Evolutionary conservation across 495 filamentous ascomycete species (phyloP), one percentile per base, ranked within the genome.

Genomic region (Neurospora discreta): DNA sequence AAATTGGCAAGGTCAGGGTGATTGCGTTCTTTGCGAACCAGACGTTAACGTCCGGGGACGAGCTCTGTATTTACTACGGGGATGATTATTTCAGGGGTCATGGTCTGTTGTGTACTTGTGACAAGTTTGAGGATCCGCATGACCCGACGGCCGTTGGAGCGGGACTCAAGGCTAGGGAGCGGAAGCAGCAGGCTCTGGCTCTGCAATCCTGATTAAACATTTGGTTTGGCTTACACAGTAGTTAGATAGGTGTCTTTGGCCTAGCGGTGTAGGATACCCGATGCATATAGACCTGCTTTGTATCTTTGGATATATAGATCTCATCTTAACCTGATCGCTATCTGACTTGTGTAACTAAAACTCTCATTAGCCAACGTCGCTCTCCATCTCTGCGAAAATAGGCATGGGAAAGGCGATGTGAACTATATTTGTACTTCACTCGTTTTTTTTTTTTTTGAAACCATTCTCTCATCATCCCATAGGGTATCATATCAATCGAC

Each of bases 61-160:
- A 79, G 71, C 41, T 79, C 16, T 68, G 71, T n/a, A 71, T 79
- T 20, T 43, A 30, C 7, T 78, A 79, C 38, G 76, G 76, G 3
- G 23, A n/a, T 11, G 44, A 60, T 0, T 79, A 77, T 43, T 79
- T 79, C 46, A 60, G 8, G 9, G 69, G 69, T 15, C 38, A 70
- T 39, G 60, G 9, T 16, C 30, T 71, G 15, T 4, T 23, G 69
- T 70, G 73, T 38, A 46, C 36, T 10, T 76, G 70, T 68, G 26
- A 33, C 13, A 26, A 33, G 26, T 16, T 30, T 15, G 26, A 15
- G 52, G 52, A 26, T 1, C 0, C 23, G 26, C 52, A 60, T 60
- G 52, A 60, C 9, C 52, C 52, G 15, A 8, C 26, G 6, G 26
- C 7, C 13, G 52, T 60, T 60, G 52, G 23, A 60, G 52, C 52